Base-by-base conservation (phyloP, 352 stramenopile species). In the Phytophthora citricola region DNA sequence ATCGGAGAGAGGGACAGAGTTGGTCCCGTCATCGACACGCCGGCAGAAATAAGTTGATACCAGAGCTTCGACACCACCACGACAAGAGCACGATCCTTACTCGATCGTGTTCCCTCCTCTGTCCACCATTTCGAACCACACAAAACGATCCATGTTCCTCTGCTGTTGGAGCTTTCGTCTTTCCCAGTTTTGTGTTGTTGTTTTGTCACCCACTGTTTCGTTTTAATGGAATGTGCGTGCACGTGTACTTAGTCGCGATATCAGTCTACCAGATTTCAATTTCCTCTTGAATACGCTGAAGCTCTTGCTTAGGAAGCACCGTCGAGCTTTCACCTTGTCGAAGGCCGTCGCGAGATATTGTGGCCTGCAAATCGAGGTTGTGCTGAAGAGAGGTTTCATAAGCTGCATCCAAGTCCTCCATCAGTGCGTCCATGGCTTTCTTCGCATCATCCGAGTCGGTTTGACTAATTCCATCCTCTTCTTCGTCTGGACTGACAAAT, bases 231-330 rank as follows among this genome's bases (percentile, higher is more conserved):
- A 31, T 6, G 27, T 31, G 27, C 17, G 17, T 20, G 17, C 1
- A 20, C 2, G 27, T 31, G 27, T 36, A 36, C 36, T 36, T 52
- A 53, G 32, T 62, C 9, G 8, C 38, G 38, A 32, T 54, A 51
- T 43, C 31, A 50, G 22, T 10, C 60, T 69, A 92, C 85, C 85
- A 93, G 58, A 93, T 90, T 66, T 93, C 85, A 59, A 93, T 92
- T 68, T 92, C 61, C 24, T 76, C 79, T 41, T 91, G 83, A 56
- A 93, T 92, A 41, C 85, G 85, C 51, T 88, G 66, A 22, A 93
- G 79, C 65, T 93, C 85, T 56, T 90, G 73, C 53, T 81, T 80
- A 5, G 83, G 83, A 20, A 93, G 53, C 6, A 92, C 72, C 26
- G 78, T 75, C 6, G 59, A 66, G 40, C 73, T 81, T 39, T 71